These are phyloP conservation scores for Canariomyces notabilis DNA, from an alignment of 2,329 filamentous ascomycete genomes.

Conservation along the genomic window DNA sequence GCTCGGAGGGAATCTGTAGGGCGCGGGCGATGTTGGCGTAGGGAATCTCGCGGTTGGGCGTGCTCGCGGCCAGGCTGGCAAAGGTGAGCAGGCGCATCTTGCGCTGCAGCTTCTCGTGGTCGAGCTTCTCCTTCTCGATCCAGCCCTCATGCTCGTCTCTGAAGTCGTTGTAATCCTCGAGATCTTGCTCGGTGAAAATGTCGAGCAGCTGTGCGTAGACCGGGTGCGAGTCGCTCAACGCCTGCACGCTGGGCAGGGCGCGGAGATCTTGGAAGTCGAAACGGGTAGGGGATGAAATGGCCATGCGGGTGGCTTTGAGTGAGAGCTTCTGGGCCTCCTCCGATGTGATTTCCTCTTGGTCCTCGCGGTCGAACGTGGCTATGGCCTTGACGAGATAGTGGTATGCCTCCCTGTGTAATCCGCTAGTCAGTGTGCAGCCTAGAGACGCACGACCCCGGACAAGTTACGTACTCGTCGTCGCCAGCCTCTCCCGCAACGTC, in stretches of 20 bases:
- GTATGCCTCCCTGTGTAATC: constrained; percentile 50
- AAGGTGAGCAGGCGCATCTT: constrained; percentile 97
- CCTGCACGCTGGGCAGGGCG: constrained; percentile 76
- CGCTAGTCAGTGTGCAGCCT: constrained; percentile 13
- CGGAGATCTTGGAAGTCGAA: constrained; percentile 78
- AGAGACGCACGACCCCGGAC: neutral
- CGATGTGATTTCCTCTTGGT: constrained; percentile 51
- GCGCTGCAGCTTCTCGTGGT: constrained; percentile 71
- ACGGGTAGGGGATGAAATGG: constrained; percentile 48
- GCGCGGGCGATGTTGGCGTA: constrained; percentile 81
- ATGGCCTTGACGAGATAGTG: constrained; percentile 61
- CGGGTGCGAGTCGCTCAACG: constrained; percentile 76
- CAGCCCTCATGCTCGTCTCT: constrained; percentile 84
- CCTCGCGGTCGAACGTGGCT: constrained; percentile 53
- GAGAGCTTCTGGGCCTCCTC: constrained; percentile 58
- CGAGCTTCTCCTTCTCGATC: constrained; percentile 68
- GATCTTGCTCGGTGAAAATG: constrained; percentile 88
- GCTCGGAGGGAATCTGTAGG: constrained; percentile 73
- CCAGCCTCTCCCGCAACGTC: constrained; percentile 74
- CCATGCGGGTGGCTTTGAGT: constrained; percentile 51
- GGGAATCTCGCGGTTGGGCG: constrained; percentile 78
- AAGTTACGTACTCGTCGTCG: constrained; percentile 62
- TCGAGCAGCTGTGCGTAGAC: constrained; percentile 89
- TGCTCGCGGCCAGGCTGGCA: constrained; percentile 78
- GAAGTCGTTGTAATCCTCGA: constrained; percentile 96